Evolutionary conservation across 2,329 filamentous ascomycete genomes (phyloP).

Genomic region (Talaromyces atroroseus): DNA sequence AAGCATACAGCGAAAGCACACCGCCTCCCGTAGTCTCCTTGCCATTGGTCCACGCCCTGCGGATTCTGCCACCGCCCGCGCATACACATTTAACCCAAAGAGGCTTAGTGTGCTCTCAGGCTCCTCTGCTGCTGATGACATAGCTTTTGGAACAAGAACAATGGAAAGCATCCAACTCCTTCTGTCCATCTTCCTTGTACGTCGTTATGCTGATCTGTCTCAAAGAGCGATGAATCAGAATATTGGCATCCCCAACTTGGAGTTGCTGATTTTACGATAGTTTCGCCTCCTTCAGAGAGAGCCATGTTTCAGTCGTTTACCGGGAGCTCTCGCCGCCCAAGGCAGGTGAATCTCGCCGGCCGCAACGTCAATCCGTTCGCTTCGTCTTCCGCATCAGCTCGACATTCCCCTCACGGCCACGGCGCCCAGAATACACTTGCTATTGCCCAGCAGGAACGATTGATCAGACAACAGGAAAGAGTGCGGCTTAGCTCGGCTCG

Average conservation of each 20-base stretch:
- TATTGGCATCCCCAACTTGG: neutral
- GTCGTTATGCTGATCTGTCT: neutral
- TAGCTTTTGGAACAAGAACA: neutral
- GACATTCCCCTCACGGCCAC: constrained; percentile 51
- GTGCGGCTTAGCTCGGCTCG: constrained; percentile 68
- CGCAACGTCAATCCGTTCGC: constrained; percentile 81
- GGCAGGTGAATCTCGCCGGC: constrained; percentile 91
- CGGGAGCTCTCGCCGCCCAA: constrained; percentile 73
- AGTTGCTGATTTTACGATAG: neutral
- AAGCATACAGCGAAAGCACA: neutral
- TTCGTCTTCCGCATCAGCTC: constrained; percentile 53
- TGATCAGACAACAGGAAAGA: constrained; percentile 73
- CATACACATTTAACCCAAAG: neutral
- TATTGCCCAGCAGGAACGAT: constrained; percentile 79
- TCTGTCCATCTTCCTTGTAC: neutral
- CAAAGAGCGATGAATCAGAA: constrained; percentile 3
- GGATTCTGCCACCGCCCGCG: neutral
- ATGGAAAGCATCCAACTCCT: neutral
- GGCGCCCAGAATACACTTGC: constrained; percentile 72
- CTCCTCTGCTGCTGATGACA: neutral
- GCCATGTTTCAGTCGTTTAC: constrained; percentile 90
- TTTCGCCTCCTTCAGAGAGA: constrained; percentile 2
- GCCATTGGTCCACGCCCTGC: neutral
- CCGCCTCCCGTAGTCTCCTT: neutral
- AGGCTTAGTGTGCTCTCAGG: neutral